These are phyloP conservation scores for Zangia roseola DNA, from an alignment of 768 basidiomycete species.

Conservation along the genomic window DNA sequence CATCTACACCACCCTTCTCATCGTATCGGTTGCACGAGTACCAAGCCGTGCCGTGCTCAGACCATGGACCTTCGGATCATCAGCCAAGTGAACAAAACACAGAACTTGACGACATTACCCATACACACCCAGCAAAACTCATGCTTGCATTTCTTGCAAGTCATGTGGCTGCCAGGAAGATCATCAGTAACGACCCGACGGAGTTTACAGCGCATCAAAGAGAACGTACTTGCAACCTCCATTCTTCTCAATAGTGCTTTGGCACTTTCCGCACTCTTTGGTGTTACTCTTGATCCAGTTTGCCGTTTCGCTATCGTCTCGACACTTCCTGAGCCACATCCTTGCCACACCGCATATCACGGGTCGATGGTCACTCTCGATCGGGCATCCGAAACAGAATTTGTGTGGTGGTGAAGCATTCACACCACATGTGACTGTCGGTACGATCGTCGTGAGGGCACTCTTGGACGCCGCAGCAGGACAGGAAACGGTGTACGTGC, in stretches of 20 bases:
- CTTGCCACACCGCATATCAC: slow-evolving; percentile 85
- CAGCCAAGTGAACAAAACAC: slow-evolving; percentile 4
- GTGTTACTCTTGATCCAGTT: slow-evolving; percentile 99
- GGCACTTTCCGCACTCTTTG: slow-evolving; percentile 95
- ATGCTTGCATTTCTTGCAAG: slow-evolving; percentile 98
- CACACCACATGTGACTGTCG: slow-evolving; percentile 84
- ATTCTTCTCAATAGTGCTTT: slow-evolving; percentile 99
- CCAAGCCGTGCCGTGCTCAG: slow-evolving; percentile 95
- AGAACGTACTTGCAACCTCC: slow-evolving; percentile 96
- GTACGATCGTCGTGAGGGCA: slow-evolving; percentile 76
- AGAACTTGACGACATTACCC: slow-evolving; percentile 48
- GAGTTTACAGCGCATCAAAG: slow-evolving; percentile 72
- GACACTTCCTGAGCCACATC: slow-evolving; percentile 97
- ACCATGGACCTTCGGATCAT: slow-evolving; percentile 78
- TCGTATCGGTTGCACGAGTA: slow-evolving; percentile 98
- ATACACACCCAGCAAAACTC: slow-evolving; percentile 99
- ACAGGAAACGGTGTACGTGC: slow-evolving; percentile 93
- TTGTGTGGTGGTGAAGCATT: slow-evolving; percentile 56
- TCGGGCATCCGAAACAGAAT: slow-evolving; percentile 94
- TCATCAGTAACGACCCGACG: slow-evolving; percentile 9
- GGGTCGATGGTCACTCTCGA: slow-evolving; percentile 89
- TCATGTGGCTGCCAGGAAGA: slow-evolving; percentile 80
- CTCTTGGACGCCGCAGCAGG: slow-evolving; percentile 73
- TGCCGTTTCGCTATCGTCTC: slow-evolving; percentile 96
- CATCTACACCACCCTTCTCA: slow-evolving; percentile 84